Base-by-base conservation (phyloP, 192 early-diverging fungal genomes). In the Backusella mclennaniae region DNA sequence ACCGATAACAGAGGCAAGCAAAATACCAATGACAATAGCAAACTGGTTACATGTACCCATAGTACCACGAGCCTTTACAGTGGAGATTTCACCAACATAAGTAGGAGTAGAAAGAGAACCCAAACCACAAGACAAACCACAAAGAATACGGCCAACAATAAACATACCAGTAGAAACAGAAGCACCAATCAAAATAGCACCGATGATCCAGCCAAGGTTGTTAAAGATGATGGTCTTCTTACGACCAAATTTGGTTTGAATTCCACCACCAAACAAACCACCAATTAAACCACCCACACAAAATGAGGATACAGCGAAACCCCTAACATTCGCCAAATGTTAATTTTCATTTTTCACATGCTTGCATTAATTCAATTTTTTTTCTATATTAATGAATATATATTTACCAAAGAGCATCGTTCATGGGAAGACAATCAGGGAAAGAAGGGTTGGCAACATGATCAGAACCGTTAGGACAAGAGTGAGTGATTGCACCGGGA, bases 61-160 rank as follows among this genome's bases (percentile, higher is more conserved):
- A 1, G 87, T 76, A 35, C 93, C 94, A 77, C 94, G 87, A 46
- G 84, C 80, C 23, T 85, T 85, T 1, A 91, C 86, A 1, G 94
- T 94, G 1, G 92, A 85, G 76, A 96, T 90, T 80, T 95, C 95
- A 26, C 89, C 90, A 35, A 96, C 87, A 74, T 95, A 96, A 7
- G 93, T 90, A 29, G 87, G 85, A n/a, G 79, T 82, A 17, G 82
- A 76, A 44, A 88, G 77, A 49, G 88, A 88, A 35, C 87, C 88
- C 9, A 91, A 86, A 39, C 95, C 95, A 14, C 92, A 90, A 6
- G 87, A 91, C 76, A 95, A 81, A 66, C 95, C 95, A 35, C 88
- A 87, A 35, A 93, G 63, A 44, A 95, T 82, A 72, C 95, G 92
- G 6, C 93, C 95, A 71, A 92, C 79, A 80, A 87, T 86, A 68